These are phyloP conservation scores for Casuarina glauca DNA, from an alignment of 306 rosid species.

Conservation along the genomic window DNA sequence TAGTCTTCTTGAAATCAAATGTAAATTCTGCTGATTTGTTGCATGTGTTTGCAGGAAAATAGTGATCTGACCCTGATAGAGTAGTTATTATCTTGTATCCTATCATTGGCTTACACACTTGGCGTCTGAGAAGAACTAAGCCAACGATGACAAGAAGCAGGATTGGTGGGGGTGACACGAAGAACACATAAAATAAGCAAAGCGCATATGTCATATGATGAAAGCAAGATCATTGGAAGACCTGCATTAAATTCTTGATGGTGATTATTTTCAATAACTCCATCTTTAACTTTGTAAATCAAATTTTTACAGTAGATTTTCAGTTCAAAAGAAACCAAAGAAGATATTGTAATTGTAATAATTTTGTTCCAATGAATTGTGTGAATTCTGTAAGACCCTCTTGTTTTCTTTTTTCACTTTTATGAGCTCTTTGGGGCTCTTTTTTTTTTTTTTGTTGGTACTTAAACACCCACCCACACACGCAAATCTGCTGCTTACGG, in stretches of 20 bases:
- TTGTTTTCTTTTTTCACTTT: too few relatives aligned
- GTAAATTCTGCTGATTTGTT: not conserved
- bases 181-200: not conserved
- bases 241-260: not conserved
- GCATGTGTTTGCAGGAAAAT: constrained; percentile 31
- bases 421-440: too few relatives aligned
- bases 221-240: not conserved
- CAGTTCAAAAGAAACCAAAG: not conserved
- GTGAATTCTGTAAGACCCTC: not conserved
- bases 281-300: not conserved
- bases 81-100: constrained; percentile 4
- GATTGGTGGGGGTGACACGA: not conserved
- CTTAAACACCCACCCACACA: too few relatives aligned
- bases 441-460: too few relatives aligned
- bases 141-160: not conserved
- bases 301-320: not conserved
- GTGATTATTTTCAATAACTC: not conserved
- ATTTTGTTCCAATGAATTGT: not conserved
- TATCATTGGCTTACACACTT: constrained; percentile 16
- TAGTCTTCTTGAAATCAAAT: not conserved
- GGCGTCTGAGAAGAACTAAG: not conserved
- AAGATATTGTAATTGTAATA: not conserved
- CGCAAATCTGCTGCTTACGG: too few relatives aligned
- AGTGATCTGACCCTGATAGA: not conserved
- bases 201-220: not conserved